phyloP scores from a whole-genome alignment of 768 basidiomycete genomes.

The Porphyrellus cyaneotinctus region DNA sequence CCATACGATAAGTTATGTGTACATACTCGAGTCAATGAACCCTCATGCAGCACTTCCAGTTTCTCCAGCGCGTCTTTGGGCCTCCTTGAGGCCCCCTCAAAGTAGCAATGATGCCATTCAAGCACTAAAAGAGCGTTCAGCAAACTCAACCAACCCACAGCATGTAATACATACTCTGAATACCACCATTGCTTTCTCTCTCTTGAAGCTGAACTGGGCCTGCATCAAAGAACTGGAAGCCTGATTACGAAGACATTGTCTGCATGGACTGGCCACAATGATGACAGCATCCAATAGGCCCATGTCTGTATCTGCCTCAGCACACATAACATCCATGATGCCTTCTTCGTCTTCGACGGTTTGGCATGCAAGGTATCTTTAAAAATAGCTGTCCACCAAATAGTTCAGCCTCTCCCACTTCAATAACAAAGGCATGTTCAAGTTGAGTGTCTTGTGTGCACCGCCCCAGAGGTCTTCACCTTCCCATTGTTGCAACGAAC shows the following conservation, averaged over 20 bases:
- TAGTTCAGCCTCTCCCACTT: conserved; percentile 94
- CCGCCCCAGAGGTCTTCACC: conserved; percentile 84
- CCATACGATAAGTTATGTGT: too few species aligned
- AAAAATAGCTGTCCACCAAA: conserved; percentile 93
- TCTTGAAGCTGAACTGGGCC: conserved; percentile 80
- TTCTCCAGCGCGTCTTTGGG: conserved; percentile 79
- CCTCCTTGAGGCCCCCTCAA: conserved; percentile 60
- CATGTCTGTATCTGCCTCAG: conserved; percentile 86
- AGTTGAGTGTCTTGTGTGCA: conserved; percentile 67
- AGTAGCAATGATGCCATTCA: conserved; percentile 64
- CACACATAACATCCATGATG: conserved; percentile 77
- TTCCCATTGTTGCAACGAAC: too few species aligned
- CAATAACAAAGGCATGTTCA: conserved; percentile 82
- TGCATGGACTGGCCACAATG: background rate
- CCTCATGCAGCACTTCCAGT: conserved; percentile 81
- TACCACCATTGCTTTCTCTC: conserved; percentile 74
- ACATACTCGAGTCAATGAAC: conserved; percentile 76
- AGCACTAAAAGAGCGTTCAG: conserved; percentile 37
- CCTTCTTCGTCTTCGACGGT: conserved; percentile 75
- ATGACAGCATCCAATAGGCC: conserved; percentile 29
- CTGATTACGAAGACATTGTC: conserved; percentile 46
- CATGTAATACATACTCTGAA: conserved; percentile 55
- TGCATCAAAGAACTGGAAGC: conserved; percentile 95
- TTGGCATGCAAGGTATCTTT: conserved; percentile 84
- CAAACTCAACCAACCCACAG: too few species aligned